phyloP scores from a whole-genome alignment of 208 protist species.

The Naegleria fowleri region DNA sequence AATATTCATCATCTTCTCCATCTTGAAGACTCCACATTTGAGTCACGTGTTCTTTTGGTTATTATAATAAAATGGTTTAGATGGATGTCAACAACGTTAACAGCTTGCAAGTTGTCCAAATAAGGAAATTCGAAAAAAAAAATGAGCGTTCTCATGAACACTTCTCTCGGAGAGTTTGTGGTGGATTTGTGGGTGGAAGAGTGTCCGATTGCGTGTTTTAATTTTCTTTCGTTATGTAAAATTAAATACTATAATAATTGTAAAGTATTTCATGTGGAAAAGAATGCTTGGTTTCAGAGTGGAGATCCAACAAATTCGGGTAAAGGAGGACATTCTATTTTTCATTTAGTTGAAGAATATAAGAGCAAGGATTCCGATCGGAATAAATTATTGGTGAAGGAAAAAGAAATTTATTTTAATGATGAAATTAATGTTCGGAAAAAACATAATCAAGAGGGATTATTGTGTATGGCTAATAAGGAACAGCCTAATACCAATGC shows the following conservation, averaged over 20 bases:
- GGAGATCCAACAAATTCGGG: slow-evolving; percentile 11
- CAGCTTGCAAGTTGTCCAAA: too few relatives aligned
- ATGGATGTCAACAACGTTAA: too few relatives aligned
- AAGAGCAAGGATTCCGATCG: slow-evolving; percentile 26
- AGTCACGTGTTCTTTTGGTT: too few relatives aligned
- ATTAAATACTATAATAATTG: slow-evolving; percentile 87
- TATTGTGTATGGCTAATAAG: slow-evolving; percentile 57
- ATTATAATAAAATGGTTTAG: too few relatives aligned
- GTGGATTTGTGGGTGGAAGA: slow-evolving; percentile 74
- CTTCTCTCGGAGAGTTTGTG: slow-evolving; percentile 71
- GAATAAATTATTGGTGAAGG: slow-evolving; percentile 38
- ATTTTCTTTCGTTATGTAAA: slow-evolving; percentile 89
- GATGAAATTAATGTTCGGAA: slow-evolving; percentile 56
- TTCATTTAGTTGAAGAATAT: neutral
- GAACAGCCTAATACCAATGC: slow-evolving; percentile 53
- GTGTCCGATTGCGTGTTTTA: slow-evolving; percentile 61
- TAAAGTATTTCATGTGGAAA: slow-evolving; percentile 71
- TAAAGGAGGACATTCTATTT: neutral
- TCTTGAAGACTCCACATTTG: too few relatives aligned
- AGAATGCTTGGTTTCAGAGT: slow-evolving; percentile 64
- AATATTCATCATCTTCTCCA: too few relatives aligned
- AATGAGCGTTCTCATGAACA: slow-evolving; percentile 69
- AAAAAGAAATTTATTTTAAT: slow-evolving; percentile 53
- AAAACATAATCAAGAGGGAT: slow-evolving; percentile 47
- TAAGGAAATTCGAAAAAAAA: too few relatives aligned